Evolutionary conservation across 2,329 filamentous ascomycete genomes (phyloP).

Genomic region (Ascochyta lentis): DNA sequence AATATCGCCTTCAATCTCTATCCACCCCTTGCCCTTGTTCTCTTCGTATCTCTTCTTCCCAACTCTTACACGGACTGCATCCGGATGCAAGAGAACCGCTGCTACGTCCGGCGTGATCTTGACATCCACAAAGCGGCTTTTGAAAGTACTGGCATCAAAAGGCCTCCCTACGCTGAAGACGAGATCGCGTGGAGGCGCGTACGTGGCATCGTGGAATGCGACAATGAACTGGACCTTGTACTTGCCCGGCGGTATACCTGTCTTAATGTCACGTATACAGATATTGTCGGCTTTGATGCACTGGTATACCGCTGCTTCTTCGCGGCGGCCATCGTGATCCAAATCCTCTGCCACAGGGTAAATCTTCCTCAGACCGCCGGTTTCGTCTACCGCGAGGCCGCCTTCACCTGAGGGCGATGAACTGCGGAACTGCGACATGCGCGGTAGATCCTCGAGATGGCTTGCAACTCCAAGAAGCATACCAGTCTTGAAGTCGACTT

Average conservation of each 20-base stretch:
- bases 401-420: conserved; percentile 40
- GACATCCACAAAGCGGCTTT: conserved; percentile 45
- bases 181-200: conserved; percentile 37
- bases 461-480: conserved; percentile 35
- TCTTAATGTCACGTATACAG: conserved; percentile 46
- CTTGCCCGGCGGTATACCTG: conserved; percentile 46
- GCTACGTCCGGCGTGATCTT: conserved; percentile 49
- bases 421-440: conserved; percentile 32
- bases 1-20: conserved; percentile 48
- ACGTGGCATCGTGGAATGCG: conserved; percentile 32
- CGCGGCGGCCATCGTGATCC: conserved; percentile 43
- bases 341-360: conserved; percentile 47
- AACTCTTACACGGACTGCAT: conserved; percentile 47
- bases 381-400: conserved; percentile 37
- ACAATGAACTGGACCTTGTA: conserved; percentile 49
- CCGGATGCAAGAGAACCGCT: conserved; percentile 45
- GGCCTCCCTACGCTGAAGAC: conserved; percentile 49
- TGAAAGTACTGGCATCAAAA: conserved; percentile 41
- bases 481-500: conserved; percentile 50
- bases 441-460: conserved; percentile 30
- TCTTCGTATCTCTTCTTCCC: conserved; percentile 39
- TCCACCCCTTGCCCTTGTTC: conserved; percentile 42
- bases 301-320: conserved; percentile 47
- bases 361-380: conserved; percentile 37
- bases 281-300: conserved; percentile 42